Base-by-base conservation (phyloP, 306 rosid genomes). In the Echinosophora koreensis region DNA sequence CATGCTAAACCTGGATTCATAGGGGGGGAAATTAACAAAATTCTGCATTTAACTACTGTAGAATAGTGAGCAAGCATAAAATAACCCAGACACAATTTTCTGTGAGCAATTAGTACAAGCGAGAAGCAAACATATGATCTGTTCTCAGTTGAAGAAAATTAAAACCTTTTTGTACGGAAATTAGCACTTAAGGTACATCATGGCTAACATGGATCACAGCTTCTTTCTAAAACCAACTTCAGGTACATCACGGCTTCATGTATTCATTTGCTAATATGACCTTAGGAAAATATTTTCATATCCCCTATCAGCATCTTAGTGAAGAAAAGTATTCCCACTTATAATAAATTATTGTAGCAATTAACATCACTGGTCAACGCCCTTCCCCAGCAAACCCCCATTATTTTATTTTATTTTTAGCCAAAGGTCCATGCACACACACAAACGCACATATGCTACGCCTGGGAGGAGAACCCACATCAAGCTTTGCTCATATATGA, bases 1-100 rank as follows among this genome's bases (percentile, higher is more conserved):
- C 56, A 56, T 18, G 56, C 69, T 49, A 63, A 46, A 76, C 81
- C 86, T 84, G 81, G 16, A 83, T 42, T 71, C 77, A 82, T 50
- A 82, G 70, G n/a, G n/a, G n/a, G n/a, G n/a, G n/a, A 62, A 39
- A 38, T 51, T 60, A 51, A 69, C 17, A 73, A 59, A 41, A 11
- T 42, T 67, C 9, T 9, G 12, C 47, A 34, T 61, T 77, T 77
- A 32, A 41, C 77, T 60, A 73, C 18, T 55, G 13, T 41, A 80
- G 62, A 66, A 12, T 22, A 35, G 42, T 54, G 39, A 30, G 38
- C n/a, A 61, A 30, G 38, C 17, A 61, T 16, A 60, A 42, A 71
- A 60, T 57, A 66, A 70, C 42, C 28, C 38, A 52, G 39, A 44
- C 66, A 69, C 37, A 57, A 63, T 30, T 32, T 57, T 77, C 35